Evolutionary conservation across 2,329 filamentous ascomycete species (phyloP).

Genomic region (Knufia fluminis): DNA sequence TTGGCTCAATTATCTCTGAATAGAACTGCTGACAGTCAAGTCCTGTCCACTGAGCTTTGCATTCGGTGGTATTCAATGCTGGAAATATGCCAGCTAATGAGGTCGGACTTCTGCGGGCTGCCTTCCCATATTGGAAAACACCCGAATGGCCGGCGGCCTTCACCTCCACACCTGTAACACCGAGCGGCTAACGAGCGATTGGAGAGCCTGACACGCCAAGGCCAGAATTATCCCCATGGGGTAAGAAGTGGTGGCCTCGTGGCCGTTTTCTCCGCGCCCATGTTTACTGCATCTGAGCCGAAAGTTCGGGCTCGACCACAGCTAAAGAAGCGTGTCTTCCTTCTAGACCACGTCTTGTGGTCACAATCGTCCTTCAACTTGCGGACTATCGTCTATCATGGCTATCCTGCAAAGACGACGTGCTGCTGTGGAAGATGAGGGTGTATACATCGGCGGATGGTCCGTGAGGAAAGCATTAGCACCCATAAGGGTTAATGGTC

Average conservation of each 20-base stretch:
- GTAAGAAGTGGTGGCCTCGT: no score
- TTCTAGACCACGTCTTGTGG: background rate
- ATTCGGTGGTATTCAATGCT: no score
- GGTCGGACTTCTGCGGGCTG: background rate
- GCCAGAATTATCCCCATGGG: no score
- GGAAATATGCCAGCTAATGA: no score
- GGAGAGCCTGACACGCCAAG: no score
- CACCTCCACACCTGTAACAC: background rate
- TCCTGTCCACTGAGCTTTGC: no score
- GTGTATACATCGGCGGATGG: constrained; percentile 14
- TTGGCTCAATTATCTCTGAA: no score
- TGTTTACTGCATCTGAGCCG: no score
- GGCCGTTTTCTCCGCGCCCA: background rate
- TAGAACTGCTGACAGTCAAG: no score
- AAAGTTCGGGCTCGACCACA: no score
- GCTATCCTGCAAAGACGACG: background rate
- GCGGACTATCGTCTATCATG: background rate
- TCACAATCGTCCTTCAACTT: constrained; percentile 3
- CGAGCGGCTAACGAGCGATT: no score
- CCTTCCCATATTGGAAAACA: background rate
- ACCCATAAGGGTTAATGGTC: constrained; percentile 4
- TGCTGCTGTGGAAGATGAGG: constrained; percentile 12
- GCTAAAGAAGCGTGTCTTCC: background rate
- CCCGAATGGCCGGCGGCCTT: background rate
- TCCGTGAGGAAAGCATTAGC: constrained; percentile 8